phyloP scores from a whole-genome alignment of 257 asterid species.

The Jaltomata sinuosa region DNA sequence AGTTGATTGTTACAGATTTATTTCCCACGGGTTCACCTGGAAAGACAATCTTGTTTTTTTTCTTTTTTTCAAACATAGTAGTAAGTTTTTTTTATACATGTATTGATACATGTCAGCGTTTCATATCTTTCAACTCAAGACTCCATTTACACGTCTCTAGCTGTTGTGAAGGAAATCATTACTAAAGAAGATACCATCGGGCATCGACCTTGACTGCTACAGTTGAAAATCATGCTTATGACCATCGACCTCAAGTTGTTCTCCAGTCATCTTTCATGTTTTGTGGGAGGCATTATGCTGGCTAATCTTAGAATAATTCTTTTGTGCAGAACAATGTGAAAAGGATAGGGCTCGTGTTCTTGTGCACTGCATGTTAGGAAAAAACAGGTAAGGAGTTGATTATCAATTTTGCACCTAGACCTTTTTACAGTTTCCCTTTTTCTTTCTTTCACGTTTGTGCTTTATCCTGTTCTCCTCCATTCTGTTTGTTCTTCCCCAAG shows the following conservation, averaged over 20 bases:
- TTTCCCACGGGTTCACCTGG: background rate
- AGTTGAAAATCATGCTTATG: background rate
- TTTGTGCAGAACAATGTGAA: slow-evolving; percentile 74
- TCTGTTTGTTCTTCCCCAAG: background rate
- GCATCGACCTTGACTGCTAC: background rate
- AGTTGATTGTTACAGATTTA: background rate
- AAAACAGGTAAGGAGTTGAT: slow-evolving; percentile 46
- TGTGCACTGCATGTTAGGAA: slow-evolving; percentile 97
- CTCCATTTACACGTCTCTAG: background rate
- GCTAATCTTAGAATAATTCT: background rate
- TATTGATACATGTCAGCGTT: background rate
- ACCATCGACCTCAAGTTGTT: background rate
- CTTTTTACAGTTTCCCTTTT: background rate
- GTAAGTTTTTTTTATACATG: background rate
- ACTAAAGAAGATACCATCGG: background rate
- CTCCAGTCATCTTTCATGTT: background rate
- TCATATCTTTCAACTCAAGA: background rate
- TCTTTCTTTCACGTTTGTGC: background rate
- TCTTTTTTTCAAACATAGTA: no score
- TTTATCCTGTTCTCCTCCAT: background rate
- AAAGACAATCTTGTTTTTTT: background rate
- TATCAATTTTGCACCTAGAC: background rate
- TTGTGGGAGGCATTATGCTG: background rate
- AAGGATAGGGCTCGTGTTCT: slow-evolving; percentile 83
- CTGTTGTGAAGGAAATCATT: background rate